phyloP scores from a whole-genome alignment of 805 yeast species.

The Ogataea parapolymorpha region DNA sequence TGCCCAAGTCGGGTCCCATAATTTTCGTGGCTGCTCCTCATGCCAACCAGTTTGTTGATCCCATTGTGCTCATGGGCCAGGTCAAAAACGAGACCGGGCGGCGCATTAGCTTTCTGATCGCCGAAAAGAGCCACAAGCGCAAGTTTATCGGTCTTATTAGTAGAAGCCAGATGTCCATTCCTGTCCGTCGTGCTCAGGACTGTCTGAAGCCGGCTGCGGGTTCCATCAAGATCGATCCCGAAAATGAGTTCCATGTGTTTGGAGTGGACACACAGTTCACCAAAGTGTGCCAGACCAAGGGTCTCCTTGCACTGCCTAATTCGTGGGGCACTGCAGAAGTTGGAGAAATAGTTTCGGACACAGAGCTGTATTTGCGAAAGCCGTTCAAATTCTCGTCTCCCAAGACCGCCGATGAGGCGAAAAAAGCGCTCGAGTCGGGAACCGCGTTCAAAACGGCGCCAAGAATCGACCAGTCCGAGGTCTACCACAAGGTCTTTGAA shows the following conservation, averaged over 20 bases:
- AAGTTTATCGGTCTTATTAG: conserved; percentile 72
- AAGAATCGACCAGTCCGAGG: conserved; percentile 80
- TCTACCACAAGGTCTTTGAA: conserved; percentile 79
- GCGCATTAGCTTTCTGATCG: conserved; percentile 51
- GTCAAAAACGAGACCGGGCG: conserved; percentile 51
- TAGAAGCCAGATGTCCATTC: conserved; percentile 74
- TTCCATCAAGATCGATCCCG: conserved; percentile 50
- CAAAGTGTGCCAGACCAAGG: conserved; percentile 56
- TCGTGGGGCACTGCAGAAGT: conserved; percentile 76
- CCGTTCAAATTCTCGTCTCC: conserved; percentile 50
- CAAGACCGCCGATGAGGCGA: conserved; percentile 39
- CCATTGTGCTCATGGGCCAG: conserved; percentile 75
- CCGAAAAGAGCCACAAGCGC: conserved; percentile 47
- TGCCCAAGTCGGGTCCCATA: conserved; percentile 63
- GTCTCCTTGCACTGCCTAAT: conserved; percentile 73
- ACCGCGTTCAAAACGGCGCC: conserved; percentile 68
- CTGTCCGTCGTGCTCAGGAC: conserved; percentile 92
- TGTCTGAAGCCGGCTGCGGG: conserved; percentile 69
- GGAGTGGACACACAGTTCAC: conserved; percentile 71
- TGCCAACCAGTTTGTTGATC: conserved; percentile 81
- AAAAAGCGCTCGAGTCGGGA: conserved; percentile 45
- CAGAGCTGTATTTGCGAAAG: conserved; percentile 62
- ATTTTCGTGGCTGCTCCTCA: conserved; percentile 81
- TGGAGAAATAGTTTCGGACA: conserved; percentile 63
- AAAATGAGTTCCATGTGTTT: conserved; percentile 40